Evolutionary conservation across 805 yeast species (phyloP), one percentile per base, ranked within the genome.

Genomic region (Candida anglica): DNA sequence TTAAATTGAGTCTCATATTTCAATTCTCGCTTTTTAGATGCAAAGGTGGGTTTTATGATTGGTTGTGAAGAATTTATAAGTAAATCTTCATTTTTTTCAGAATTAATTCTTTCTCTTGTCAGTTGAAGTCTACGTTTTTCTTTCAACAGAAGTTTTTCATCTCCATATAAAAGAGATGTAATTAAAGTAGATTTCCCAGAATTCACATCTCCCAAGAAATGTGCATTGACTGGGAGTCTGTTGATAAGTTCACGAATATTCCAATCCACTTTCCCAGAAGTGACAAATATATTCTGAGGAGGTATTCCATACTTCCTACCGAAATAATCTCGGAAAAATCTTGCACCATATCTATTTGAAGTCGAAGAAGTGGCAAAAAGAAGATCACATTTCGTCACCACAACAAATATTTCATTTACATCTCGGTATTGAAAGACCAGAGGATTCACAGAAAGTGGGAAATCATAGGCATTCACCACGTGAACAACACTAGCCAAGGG

Each of bases 111-210:
- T 10, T 47, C 45, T 18, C 36, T 33, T 8, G 37, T 25, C 13
- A 37, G 20, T 4, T 34, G 26, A 15, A 39, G 34, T 30, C 39
- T 48, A 11, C 28, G 28, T 13, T 40, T 36, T 19, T 37, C 31
- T 28, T 42, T 33, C 24, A 6, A n/a, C 28, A 18, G 23, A 14
- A 24, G 24, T 25, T 21, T 24, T 26, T 36, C 37, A 24, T 34
- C 43, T 2, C 36, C 34, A 30, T 50, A 55, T 17, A 73, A 40
- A 14, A 81, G 42, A 14, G 76, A 47, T 42, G 70, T 73, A 1
- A 81, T 64, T 23, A 84, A 43, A 2, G 81, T 67, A 2, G 86
- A 77, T 50, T 84, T 84, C 1, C 94, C 94, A 10, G 75, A 68
- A 47, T 84, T 84, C 8, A 81, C 77, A 38, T 69, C 69, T 1